Percentiles rank a stretch among this genome's conserved stretches.
Conservation (phyloP, 306 rosid genomes). For the Quercus gilva region DNA sequence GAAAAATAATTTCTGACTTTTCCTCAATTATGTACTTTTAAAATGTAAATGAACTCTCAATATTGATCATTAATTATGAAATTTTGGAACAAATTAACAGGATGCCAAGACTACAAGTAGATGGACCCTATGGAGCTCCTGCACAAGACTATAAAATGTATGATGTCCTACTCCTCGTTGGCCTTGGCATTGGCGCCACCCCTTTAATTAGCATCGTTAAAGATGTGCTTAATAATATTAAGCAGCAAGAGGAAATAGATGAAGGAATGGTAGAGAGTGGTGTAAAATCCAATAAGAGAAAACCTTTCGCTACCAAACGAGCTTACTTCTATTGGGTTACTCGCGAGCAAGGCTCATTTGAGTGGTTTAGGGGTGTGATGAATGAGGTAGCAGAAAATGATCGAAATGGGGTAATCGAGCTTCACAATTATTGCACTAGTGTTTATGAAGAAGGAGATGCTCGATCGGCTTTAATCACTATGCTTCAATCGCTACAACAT, state of each 20-base stretch:
- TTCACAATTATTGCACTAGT: constrained; percentile 84
- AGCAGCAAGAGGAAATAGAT: constrained; percentile 55
- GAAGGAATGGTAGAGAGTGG: constrained; percentile 42
- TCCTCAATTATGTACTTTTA: too few species aligned
- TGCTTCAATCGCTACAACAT: constrained; percentile 84
- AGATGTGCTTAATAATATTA: constrained; percentile 77
- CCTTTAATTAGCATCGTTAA: constrained; percentile 80
- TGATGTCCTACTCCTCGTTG: constrained; percentile 78
- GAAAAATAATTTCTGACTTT: too few species aligned
- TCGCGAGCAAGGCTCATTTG: constrained; percentile 86
- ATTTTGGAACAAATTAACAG: constrained; percentile 26
- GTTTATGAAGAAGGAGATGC: constrained; percentile 94
- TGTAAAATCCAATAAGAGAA: constrained; percentile 38
- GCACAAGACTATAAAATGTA: constrained; percentile 89
- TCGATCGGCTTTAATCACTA: constrained; percentile 75
- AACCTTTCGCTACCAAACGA: constrained; percentile 61
- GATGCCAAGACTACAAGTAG: constrained; percentile 71
- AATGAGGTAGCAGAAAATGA: constrained; percentile 78
- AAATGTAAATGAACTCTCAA: not conserved
- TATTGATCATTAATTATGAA: not conserved
- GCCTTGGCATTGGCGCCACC: constrained; percentile 89
- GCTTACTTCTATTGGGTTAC: constrained; percentile 96
- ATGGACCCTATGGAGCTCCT: constrained; percentile 94
- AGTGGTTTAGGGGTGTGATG: constrained; percentile 91
- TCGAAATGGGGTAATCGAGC: constrained; percentile 55